Evolutionary conservation across 176 grass and related monocot genomes (phyloP), one percentile per base, ranked within the genome.

Genomic region (Musa acuminata): DNA sequence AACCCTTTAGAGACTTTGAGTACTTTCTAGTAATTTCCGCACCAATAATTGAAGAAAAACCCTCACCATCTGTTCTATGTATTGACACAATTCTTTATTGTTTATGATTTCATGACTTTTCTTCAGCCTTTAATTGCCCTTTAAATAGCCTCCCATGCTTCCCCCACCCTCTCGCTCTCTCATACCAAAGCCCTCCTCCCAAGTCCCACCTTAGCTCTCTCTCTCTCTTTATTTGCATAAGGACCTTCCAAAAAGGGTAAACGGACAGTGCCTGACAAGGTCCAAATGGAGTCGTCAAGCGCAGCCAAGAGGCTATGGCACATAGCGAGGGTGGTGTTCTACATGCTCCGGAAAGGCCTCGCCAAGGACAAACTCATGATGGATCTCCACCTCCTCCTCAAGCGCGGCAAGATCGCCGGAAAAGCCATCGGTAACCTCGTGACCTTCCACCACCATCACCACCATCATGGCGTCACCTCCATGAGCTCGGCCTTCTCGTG

Each of bases 401-500:
- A 79, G 26, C 88, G 88, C 22, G 73, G 95, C 72, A 99, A 99
- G 84, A 83, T 99, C 80, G 90, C 91, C n/a, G 60, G 95, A 54
- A 99, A 89, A 79, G 83, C 86, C 43, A 83, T 99, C 70, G 72
- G 84, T 57, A 80, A 84, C 53, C 80, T 93, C 51, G 75, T 94
- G 63, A 81, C 17, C 50, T 53, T 75, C 70, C 73, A 85, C 52
- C 64, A 72, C 26, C 80, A n/a, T n/a, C n/a, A 83, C 22, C 72
- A 83, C 72, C 5, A 77, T 8, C 17, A 52, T 24, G 23, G 51
- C 16, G 2, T 11, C n/a, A 4, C 11, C 16, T 26, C 52, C 52
- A 29, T 57, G 72, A 55, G 55, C 72, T 49, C 75, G 35, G 35
- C 53, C 1, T 80, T 84, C 55, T 82, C 90, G 19, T 71, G 90